A percentile compares a stretch with the other conserved stretches of the same genome.
Conservation (phyloP, 345 rosid species). For the Moricandia arvensis region DNA sequence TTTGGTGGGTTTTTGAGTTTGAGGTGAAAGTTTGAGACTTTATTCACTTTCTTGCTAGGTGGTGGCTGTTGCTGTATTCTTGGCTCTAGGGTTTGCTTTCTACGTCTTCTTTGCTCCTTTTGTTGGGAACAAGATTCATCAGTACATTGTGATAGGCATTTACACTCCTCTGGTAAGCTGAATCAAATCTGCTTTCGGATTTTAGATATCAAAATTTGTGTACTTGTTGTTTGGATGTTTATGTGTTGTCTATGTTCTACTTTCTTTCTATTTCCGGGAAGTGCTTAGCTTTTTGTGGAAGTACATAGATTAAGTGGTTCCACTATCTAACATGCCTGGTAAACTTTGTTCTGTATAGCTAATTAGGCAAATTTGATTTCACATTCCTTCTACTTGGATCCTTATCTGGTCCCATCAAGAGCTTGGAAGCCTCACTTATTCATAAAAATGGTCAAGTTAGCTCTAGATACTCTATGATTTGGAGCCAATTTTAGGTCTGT, state of each 20-base stretch:
- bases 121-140: slow-evolving; percentile 79
- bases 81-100: slow-evolving; percentile 96
- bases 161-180: slow-evolving; percentile 90
- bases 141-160: slow-evolving; percentile 76
- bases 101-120: slow-evolving; percentile 99
- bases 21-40: slow-evolving; percentile 17
- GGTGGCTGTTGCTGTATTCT: slow-evolving; percentile 97
- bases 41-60: slow-evolving; percentile 45
- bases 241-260: slow-evolving; percentile 24
- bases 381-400: slow-evolving; percentile 19
- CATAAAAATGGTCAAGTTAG: not conserved
- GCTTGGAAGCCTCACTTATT: not conserved
- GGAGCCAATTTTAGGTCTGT: not conserved
- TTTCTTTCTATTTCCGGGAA: slow-evolving; percentile 16
- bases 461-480: slow-evolving; percentile 1
- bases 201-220: slow-evolving; percentile 8
- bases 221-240: slow-evolving; percentile 23
- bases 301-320: slow-evolving; percentile 16
- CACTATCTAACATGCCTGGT: slow-evolving; percentile 10
- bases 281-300: not conserved
- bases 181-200: slow-evolving; percentile 46
- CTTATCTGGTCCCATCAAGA: slow-evolving; percentile 10
- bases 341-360: not conserved
- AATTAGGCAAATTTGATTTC: slow-evolving; percentile 8
- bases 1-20: slow-evolving; percentile 30